Evolutionary conservation across 2,329 filamentous ascomycete genomes (phyloP).

Genomic region (Sphaerulina vaccinii): DNA sequence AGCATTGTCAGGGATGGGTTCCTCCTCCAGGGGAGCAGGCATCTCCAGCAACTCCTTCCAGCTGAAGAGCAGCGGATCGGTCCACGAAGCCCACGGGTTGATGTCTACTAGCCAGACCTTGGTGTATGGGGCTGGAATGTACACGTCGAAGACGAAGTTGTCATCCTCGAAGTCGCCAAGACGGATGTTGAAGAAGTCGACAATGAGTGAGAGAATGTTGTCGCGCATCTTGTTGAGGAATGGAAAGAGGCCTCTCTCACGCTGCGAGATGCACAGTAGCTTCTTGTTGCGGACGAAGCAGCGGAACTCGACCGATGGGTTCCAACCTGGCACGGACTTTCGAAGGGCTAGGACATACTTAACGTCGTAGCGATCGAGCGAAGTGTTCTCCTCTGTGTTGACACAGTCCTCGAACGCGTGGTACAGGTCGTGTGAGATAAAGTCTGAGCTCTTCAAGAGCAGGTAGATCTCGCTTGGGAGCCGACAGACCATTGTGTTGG

Average conservation of each 20-base stretch:
- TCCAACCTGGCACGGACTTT: conserved; percentile 76
- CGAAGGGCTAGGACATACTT: conserved; percentile 80
- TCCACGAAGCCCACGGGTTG: conserved; percentile 88
- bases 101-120: conserved; percentile 86
- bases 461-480: conserved; percentile 89
- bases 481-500: conserved; percentile 88
- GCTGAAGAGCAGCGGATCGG: conserved; percentile 83
- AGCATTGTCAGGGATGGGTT: conserved; percentile 18
- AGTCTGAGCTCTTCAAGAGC: conserved; percentile 89
- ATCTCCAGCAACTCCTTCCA: conserved; percentile 83
- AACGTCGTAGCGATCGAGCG: conserved; percentile 47
- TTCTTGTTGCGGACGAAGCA: conserved; percentile 86
- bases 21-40: conserved; percentile 52
- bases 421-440: conserved; percentile 89
- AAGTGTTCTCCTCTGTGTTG: conserved; percentile 36
- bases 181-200: conserved; percentile 72
- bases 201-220: conserved; percentile 66
- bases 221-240: conserved; percentile 71
- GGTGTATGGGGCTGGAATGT: conserved; percentile 74
- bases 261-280: conserved; percentile 80
- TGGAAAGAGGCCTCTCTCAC: conserved; percentile 85
- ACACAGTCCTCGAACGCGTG: conserved; percentile 82
- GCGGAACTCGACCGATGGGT: conserved; percentile 89
- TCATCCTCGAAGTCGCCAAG: conserved; percentile 79
- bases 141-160: conserved; percentile 87